Evolutionary conservation across 345 rosid genomes (phyloP).

Genomic region (Eucalyptus tenuipes): DNA sequence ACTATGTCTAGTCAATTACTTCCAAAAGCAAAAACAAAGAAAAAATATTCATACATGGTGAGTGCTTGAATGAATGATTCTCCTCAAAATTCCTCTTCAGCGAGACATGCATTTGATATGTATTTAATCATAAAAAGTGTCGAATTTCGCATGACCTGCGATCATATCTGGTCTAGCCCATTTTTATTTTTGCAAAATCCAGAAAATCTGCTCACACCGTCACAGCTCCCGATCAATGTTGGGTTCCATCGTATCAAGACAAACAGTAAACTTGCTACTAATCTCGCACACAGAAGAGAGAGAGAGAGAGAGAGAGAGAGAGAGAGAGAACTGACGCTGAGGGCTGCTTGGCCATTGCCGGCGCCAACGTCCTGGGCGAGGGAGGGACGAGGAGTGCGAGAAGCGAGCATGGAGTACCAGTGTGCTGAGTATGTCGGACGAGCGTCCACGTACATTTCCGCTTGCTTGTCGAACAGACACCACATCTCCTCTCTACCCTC

Average conservation of each 20-base stretch:
- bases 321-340: slow-evolving; percentile 20
- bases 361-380: slow-evolving; percentile 68
- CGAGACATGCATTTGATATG: not conserved
- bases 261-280: not conserved
- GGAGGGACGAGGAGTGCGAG: slow-evolving; percentile 24
- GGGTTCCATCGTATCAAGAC: not conserved
- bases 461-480: slow-evolving; percentile 57
- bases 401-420: slow-evolving; percentile 52
- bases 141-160: too few species aligned
- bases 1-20: not conserved
- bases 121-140: not conserved
- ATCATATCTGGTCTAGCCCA: not conserved
- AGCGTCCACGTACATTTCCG: slow-evolving; percentile 39
- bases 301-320: not conserved
- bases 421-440: slow-evolving; percentile 46
- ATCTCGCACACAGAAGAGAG: not conserved
- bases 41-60: not conserved
- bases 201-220: not conserved
- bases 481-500: slow-evolving; percentile 18
- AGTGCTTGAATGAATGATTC: not conserved
- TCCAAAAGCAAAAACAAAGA: not conserved
- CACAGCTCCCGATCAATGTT: not conserved
- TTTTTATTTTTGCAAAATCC: not conserved
- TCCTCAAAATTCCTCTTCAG: not conserved
- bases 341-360: slow-evolving; percentile 66